Conservation (phyloP, 2,329 filamentous ascomycete species). For the Ceratocystis variospora region DNA sequence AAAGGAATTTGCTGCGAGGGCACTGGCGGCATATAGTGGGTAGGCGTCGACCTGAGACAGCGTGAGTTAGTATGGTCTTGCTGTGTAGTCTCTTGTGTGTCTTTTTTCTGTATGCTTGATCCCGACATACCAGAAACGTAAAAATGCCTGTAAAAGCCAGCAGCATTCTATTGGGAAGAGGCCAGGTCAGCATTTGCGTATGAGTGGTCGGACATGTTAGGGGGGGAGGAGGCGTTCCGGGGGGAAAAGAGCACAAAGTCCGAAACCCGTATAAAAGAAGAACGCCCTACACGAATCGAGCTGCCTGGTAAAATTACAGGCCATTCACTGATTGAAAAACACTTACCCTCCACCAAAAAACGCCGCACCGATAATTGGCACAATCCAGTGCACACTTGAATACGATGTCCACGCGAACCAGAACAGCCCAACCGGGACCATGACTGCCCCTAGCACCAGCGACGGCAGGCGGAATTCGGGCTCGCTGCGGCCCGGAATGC, state of each 20-base stretch:
- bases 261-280: not conserved
- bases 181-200: constrained; percentile 8
- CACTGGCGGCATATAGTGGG: constrained; percentile 58
- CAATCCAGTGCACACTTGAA: constrained; percentile 59
- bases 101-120: not conserved
- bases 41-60: constrained; percentile 53
- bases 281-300: not conserved
- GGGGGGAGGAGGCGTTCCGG: not conserved
- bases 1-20: constrained; percentile 73
- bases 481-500: constrained; percentile 48
- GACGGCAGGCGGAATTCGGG: constrained; percentile 78
- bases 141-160: constrained; percentile 75
- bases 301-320: not conserved
- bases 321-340: constrained; percentile 1
- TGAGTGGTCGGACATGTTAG: not conserved
- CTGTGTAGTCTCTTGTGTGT: not conserved
- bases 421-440: constrained; percentile 72
- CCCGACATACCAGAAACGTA: constrained; percentile 58
- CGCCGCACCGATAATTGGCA: constrained; percentile 57
- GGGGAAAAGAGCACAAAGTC: constrained; percentile 6
- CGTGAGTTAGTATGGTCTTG: constrained; percentile 13
- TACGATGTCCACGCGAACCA: constrained; percentile 82
- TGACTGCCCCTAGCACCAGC: constrained; percentile 55
- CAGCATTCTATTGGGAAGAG: constrained; percentile 43
- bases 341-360: constrained; percentile 60